A percentile compares a stretch with the other conserved stretches of the same genome.
Conservation (phyloP, 257 asterid species). For the Hygrophila difformis region DNA sequence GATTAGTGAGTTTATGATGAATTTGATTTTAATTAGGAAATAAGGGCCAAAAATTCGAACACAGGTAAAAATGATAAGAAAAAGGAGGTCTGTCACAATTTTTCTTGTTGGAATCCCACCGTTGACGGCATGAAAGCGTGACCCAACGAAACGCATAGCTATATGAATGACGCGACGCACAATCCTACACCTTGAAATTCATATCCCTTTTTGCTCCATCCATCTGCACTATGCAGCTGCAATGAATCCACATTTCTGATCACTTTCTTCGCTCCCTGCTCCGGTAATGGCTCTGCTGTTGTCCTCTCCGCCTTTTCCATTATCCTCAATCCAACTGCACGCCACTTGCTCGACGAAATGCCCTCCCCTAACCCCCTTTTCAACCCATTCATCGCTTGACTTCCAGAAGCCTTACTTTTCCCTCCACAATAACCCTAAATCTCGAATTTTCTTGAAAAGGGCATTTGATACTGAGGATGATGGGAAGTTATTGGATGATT, state of each 20-base stretch:
- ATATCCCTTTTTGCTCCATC: constrained; percentile 3
- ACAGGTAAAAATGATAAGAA: too few species aligned
- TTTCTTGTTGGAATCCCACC: too few species aligned
- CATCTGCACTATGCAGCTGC: background rate
- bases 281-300: constrained; percentile 30
- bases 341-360: constrained; percentile 32
- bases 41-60: too few species aligned
- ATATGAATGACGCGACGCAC: background rate
- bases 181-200: constrained; percentile 23
- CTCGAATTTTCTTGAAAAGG: constrained; percentile 21
- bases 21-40: too few species aligned
- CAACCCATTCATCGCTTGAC: constrained; percentile 13
- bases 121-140: too few species aligned
- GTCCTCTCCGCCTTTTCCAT: constrained; percentile 21
- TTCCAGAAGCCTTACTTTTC: constrained; percentile 8
- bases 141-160: too few species aligned
- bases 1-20: too few species aligned
- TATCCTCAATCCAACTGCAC: constrained; percentile 38
- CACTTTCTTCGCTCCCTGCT: background rate
- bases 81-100: too few species aligned
- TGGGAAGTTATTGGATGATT: constrained; percentile 16
- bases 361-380: constrained; percentile 23
- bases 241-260: background rate
- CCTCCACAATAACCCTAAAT: constrained; percentile 5
- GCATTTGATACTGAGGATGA: constrained; percentile 49